Conservation (phyloP, 1,284 basidiomycete genomes). For the Papiliotrema terrestris region DNA sequence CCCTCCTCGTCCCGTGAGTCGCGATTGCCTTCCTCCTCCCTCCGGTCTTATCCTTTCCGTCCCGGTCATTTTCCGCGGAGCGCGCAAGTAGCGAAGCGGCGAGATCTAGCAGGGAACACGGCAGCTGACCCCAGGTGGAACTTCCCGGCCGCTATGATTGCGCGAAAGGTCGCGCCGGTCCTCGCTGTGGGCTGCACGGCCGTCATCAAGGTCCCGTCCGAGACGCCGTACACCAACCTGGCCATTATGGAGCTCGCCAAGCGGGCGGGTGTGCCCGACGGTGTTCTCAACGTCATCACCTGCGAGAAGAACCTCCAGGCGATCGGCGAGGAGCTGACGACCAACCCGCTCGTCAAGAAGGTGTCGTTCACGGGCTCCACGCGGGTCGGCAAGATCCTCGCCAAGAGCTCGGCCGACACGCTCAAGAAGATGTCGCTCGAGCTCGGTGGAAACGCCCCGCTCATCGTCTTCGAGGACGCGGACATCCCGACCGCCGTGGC, state of each 20-base stretch:
- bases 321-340: constrained; percentile 45
- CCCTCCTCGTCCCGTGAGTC: constrained; percentile 48
- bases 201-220: constrained; percentile 92
- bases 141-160: constrained; percentile 85
- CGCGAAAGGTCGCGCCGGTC: constrained; percentile 56
- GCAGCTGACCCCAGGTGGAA: constrained; percentile 54
- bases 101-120: no score
- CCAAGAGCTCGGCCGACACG: constrained; percentile 74
- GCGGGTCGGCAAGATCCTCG: constrained; percentile 83
- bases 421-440: constrained; percentile 90
- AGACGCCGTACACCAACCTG: constrained; percentile 91
- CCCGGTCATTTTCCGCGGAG: no score
- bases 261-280: constrained; percentile 87
- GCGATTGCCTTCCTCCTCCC: not conserved
- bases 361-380: constrained; percentile 92
- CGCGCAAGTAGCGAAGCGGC: no score
- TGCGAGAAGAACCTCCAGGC: constrained; percentile 41
- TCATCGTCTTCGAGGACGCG: constrained; percentile 86
- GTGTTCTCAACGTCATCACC: constrained; percentile 92
- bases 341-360: constrained; percentile 56
- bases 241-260: constrained; percentile 67
- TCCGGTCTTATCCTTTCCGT: no score
- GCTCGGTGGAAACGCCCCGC: constrained; percentile 47
- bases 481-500: constrained; percentile 91
- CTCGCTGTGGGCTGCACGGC: constrained; percentile 93